A percentile compares a stretch with the other conserved stretches of the same genome.
Evolutionary conservation across 164 flowering plant species (phyloP).

Genomic region (Chimonanthus salicifolius): DNA sequence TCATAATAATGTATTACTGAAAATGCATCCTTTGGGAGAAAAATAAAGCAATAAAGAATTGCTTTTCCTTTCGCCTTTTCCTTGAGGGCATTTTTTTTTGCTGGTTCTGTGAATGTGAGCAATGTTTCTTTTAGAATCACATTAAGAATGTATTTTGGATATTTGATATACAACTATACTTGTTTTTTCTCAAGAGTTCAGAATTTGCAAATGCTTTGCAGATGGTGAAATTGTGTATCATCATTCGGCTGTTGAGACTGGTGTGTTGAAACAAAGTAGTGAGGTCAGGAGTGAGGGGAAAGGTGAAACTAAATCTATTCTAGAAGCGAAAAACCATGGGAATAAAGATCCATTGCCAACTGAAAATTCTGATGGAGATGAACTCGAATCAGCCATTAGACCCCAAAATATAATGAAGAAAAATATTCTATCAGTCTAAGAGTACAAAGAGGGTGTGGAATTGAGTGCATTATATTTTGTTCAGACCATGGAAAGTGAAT

Average conservation of each 20-base stretch:
- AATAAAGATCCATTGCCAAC: conserved; percentile 9
- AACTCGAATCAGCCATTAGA: conserved; percentile 9
- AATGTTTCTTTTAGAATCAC: no score
- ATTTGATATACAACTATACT: no score
- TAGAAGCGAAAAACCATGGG: conserved; percentile 6
- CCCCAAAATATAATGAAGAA: conserved; percentile 13
- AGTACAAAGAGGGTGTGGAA: conserved; percentile 12
- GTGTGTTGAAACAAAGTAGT: conserved; percentile 14
- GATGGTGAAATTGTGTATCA: conserved; percentile 13
- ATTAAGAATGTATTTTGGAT: no score
- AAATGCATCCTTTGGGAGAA: no score
- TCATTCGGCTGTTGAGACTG: conserved; percentile 2
- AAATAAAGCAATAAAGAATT: no score
- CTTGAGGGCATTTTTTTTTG: no score
- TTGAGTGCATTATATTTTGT: conserved; percentile 3
- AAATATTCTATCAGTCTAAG: conserved; percentile 16
- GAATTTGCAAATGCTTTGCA: conserved; percentile 8
- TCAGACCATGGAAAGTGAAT: neutral
- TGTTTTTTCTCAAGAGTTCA: neutral
- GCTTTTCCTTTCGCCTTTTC: no score
- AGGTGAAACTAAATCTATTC: conserved; percentile 12
- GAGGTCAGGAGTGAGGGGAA: conserved; percentile 20
- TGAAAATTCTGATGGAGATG: conserved; percentile 17
- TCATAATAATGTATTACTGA: neutral
- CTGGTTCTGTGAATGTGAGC: no score